Base-by-base conservation (phyloP, 176 grass and related monocot species). In the Oryza brachyantha region DNA sequence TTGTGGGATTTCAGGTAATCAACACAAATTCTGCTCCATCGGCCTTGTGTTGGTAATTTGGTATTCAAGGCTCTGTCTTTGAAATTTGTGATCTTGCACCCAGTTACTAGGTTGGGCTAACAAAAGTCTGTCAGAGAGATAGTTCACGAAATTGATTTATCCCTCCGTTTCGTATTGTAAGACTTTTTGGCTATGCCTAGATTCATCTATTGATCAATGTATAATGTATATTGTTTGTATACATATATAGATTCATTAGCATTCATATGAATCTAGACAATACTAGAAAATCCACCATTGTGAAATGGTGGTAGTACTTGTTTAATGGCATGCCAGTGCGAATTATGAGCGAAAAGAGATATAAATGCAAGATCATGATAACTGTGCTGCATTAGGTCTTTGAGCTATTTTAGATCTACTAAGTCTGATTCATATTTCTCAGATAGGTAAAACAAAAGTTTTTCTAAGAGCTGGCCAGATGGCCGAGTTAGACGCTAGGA, bases 401-500 rank as follows among this genome's bases (percentile, higher is more conserved):
- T 16, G 48, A 28, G 35, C 66, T 38, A n/a, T 81, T 85, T 79
- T 37, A 10, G 64, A 64, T 71, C 61, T 16, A 79, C 72, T 87
- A 79, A 91, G 50, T 64, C 61, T 64, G 42, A 34, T 57, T 26
- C 32, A 50, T 79, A 70, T 66, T 69, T 91, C 68, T 13, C 90
- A 99, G 96, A 93, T 99, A 76, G 96, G 96, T 28, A 99, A 93
- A 86, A 99, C 96, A 82, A 99, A 99, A 81, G 88, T 99, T 64
- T 99, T 99, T 72, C 84, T 99, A 72, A 99, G 96, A 96, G 96
- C 96, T 26, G 96, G 96, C 61, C 96, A 99, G 86, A 99, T 99
- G 96, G 92, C 96, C 64, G 90, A 99, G 75, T 83, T 99, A 88
- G 96, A 99, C 86, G 90, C 96, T 76, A 80, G 90, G 82, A 92